Evolutionary conservation across 345 rosid genomes (phyloP), one percentile per base, ranked within the genome.

Genomic region (rapeseed (Brassica napus)): DNA sequence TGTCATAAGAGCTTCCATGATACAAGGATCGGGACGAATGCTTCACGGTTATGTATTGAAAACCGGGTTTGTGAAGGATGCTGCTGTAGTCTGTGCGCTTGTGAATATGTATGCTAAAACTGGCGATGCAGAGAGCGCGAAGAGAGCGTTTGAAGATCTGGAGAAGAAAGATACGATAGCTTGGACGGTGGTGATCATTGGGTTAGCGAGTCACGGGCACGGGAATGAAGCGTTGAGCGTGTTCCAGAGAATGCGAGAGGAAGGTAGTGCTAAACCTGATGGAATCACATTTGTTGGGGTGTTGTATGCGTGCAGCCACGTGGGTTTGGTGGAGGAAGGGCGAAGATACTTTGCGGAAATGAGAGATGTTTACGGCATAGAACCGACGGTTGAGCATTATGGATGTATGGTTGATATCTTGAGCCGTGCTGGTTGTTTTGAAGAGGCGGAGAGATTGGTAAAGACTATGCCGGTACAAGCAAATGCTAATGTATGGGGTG

Each of bases 181-280:
- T 39, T 88, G 88, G 92, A 85, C 90, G 0, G 79, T 79, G 52
- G 75, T 84, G 81, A 82, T 88, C 76, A 84, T 83, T 0, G 88
- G 86, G 10, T 82, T 88, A 71, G 91, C 91, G n/a, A 86, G 80
- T 80, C 87, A 86, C 12, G 91, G 90, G 6, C 83, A 79, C 24
- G 88, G 88, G 14, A 73, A 84, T 1, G 89, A 88, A 80, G 87
- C 86, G 5, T 75, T 85, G 58, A 62, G 65, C 62, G 39, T 83
- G 9, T 88, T 86, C 80, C 65, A 79, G 61, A 73, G 76, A 57
- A 86, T 88, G 91, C 65, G 54, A 71, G 83, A 85, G 70, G 81
- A 77, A 21, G 75, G 83, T 63, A 73, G 47, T 18, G 83, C 74
- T 59, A 75, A 24, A 74, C 88, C 89, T 49, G 91, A 88, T 72